A percentile compares a stretch with the other conserved stretches of the same genome.
These are phyloP conservation scores for Leishmania aethiopica DNA, from an alignment of 208 protist genomes.

Conservation along the genomic window DNA sequence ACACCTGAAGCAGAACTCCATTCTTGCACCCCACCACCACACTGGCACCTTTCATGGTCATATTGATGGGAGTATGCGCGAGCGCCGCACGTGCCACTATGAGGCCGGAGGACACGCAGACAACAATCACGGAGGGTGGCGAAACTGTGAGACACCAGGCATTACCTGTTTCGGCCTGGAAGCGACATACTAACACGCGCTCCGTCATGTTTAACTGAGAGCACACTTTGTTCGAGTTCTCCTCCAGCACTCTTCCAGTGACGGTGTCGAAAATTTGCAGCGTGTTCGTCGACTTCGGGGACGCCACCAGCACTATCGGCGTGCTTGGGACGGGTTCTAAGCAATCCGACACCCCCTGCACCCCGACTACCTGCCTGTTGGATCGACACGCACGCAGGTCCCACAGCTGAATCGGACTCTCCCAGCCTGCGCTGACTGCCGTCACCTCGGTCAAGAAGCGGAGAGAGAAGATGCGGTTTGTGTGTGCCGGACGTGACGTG, in stretches of 20 bases:
- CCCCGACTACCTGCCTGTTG: slow-evolving; percentile 51
- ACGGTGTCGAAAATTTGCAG: slow-evolving; percentile 76
- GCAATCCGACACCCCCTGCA: slow-evolving; percentile 69
- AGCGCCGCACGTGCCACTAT: slow-evolving; percentile 41
- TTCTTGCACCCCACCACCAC: slow-evolving; percentile 24
- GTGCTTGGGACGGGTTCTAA: slow-evolving; percentile 66
- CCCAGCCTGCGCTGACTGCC: slow-evolving; percentile 83
- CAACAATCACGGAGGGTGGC: slow-evolving; percentile 42
- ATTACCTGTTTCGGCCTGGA: slow-evolving; percentile 33
- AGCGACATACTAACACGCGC: slow-evolving; percentile 38
- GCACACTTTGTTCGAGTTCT: slow-evolving; percentile 38
- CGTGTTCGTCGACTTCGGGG: slow-evolving; percentile 40
- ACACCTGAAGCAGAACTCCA: slow-evolving; percentile 6
- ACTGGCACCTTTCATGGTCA: slow-evolving; percentile 19
- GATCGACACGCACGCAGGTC: slow-evolving; percentile 66
- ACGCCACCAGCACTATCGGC: slow-evolving; percentile 58
- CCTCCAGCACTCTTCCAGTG: slow-evolving; percentile 33
- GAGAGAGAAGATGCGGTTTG: slow-evolving; percentile 84
- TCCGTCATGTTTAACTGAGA: slow-evolving; percentile 21
- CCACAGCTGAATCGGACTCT: slow-evolving; percentile 90
- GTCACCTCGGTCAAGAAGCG: slow-evolving; percentile 53
- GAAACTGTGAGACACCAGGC: slow-evolving; percentile 60
- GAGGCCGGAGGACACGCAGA: slow-evolving; percentile 34
- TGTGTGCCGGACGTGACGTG: slow-evolving; percentile 51
- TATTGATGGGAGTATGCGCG: slow-evolving; percentile 37